These are phyloP conservation scores for Cyberlindnera nakhonratchasimensis DNA, from an alignment of 805 yeast species.

Conservation along the genomic window DNA sequence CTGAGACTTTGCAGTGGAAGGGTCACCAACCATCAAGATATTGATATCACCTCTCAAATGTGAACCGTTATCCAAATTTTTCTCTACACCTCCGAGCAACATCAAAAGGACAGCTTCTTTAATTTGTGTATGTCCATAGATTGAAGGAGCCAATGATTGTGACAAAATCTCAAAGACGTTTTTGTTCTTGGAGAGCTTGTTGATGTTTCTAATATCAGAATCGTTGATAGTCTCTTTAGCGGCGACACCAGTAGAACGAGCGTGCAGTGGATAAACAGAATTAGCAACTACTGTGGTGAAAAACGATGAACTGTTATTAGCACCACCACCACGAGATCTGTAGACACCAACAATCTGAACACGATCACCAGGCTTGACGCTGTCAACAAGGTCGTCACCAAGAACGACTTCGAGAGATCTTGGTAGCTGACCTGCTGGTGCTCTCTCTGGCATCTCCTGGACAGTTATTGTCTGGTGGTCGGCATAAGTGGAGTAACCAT, in stretches of 20 bases:
- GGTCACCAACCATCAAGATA: slow-evolving; percentile 96
- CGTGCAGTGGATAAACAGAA: slow-evolving; percentile 84
- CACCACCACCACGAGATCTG: slow-evolving; percentile 79
- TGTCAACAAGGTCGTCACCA: slow-evolving; percentile 92
- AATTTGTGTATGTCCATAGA: slow-evolving; percentile 88
- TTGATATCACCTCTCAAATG: slow-evolving; percentile 98
- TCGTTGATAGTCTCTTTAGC: slow-evolving; percentile 68
- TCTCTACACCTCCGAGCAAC: slow-evolving; percentile 92
- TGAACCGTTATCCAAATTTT: slow-evolving; percentile 90
- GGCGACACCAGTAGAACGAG: slow-evolving; percentile 82
- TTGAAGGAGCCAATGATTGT: slow-evolving; percentile 90
- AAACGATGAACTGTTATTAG: slow-evolving; percentile 59
- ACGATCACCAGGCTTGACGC: slow-evolving; percentile 93
- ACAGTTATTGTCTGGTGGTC: slow-evolving; percentile 93
- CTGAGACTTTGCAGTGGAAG: slow-evolving; percentile 97
- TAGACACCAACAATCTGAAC: slow-evolving; percentile 92
- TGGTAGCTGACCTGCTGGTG: slow-evolving; percentile 97
- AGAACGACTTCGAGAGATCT: slow-evolving; percentile 87
- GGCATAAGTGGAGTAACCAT: slow-evolving; percentile 86
- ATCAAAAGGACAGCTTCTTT: slow-evolving; percentile 87
- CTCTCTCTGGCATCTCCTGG: slow-evolving; percentile 96
- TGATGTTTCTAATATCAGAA: slow-evolving; percentile 81
- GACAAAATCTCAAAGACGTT: slow-evolving; percentile 77
- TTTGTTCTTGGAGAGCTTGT: slow-evolving; percentile 64
- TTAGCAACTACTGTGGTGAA: slow-evolving; percentile 82